Evolutionary conservation across 768 basidiomycete species (phyloP), one percentile per base, ranked within the genome.

Genomic region (Leccinum variicolor): DNA sequence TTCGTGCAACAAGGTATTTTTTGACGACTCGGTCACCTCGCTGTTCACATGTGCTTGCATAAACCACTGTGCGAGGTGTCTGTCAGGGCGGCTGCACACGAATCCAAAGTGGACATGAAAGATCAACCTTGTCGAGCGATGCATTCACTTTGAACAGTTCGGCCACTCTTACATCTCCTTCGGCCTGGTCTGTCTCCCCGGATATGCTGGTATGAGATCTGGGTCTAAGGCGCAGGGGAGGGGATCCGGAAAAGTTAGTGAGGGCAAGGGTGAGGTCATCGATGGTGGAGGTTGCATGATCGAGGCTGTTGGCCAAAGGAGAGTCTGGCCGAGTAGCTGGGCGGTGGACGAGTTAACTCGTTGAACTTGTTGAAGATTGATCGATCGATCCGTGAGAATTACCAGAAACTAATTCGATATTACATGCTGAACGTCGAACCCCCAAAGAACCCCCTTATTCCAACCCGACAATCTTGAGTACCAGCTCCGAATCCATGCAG

Each of bases 221-320:
- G 64, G 39, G 74, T 66, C 28, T 77, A 75, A 25, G 81, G 84
- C 54, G 90, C 90, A 21, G 89, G 90, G 17, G 90, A 89, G 1
- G 85, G 81, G 19, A 84, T 39, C 85, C 81, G 36, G 91, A 89
- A 72, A 89, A 86, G 69, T 84, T 84, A 53, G 83, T 77, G 59
- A 94, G 70, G 5, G 89, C 89, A 48, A 81, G 74, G 0, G 90
- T 92, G 47, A 94, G 77, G 72, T 92, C 88, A 75, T 94, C 88
- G 70, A 93, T 84, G 52, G 86, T 89, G 59, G 73, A 80, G 4
- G 80, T 79, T 19, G 81, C 79, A 66, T 79, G 75, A 69, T 83
- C 70, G 34, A 83, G 74, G 63, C 79, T 83, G 66, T 68, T 81
- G 10, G 79, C 71, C 58, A 81, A 61, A n/a, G 79, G 75, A 9